Conservation (phyloP, 768 basidiomycete species). For the Boletus huronensis region DNA sequence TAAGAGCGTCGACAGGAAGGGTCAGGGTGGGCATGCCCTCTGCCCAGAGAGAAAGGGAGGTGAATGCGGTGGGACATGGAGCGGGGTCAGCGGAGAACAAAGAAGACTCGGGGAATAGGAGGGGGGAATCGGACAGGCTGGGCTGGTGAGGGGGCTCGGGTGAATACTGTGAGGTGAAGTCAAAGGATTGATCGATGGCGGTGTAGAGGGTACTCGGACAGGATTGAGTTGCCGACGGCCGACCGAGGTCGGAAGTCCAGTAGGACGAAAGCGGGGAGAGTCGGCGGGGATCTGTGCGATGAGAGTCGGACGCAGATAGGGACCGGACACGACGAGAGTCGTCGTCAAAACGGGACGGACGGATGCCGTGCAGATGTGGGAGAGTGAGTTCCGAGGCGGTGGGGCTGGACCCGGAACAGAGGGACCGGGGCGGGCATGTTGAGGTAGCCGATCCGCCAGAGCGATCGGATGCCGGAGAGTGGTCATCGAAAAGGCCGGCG, state of each 20-base stretch:
- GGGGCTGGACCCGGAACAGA: slow-evolving; percentile 25
- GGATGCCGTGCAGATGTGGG: slow-evolving; percentile 19
- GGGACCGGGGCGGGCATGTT: slow-evolving; percentile 24
- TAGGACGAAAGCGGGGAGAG: slow-evolving; percentile 32
- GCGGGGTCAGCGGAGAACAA: slow-evolving; percentile 29
- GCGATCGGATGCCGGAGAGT: slow-evolving; percentile 32
- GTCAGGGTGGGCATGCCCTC: slow-evolving; percentile 66
- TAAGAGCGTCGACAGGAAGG: slow-evolving; percentile 55
- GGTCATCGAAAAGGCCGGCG: slow-evolving; percentile 30
- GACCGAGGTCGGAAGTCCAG: slow-evolving; percentile 26
- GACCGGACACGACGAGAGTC: slow-evolving; percentile 31
- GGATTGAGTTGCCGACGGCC: slow-evolving; percentile 26
- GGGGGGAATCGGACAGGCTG: slow-evolving; percentile 29
- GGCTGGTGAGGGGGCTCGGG: slow-evolving; percentile 23
- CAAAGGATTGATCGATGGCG: slow-evolving; percentile 18
- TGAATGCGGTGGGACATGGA: slow-evolving; percentile 35
- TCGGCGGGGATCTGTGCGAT: slow-evolving; percentile 30
- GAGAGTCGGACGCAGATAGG: slow-evolving; percentile 26
- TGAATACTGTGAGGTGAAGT: slow-evolving; percentile 21
- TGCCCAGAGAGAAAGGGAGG: slow-evolving; percentile 50
- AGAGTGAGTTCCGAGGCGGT: slow-evolving; percentile 25
- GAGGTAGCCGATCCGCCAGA: slow-evolving; percentile 31
- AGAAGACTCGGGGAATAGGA: slow-evolving; percentile 25
- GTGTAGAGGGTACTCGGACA: slow-evolving; percentile 26
- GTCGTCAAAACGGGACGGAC: slow-evolving; percentile 26